phyloP scores from a whole-genome alignment of 108 stramenopile species.

The Nannochloropsis oceanica region DNA sequence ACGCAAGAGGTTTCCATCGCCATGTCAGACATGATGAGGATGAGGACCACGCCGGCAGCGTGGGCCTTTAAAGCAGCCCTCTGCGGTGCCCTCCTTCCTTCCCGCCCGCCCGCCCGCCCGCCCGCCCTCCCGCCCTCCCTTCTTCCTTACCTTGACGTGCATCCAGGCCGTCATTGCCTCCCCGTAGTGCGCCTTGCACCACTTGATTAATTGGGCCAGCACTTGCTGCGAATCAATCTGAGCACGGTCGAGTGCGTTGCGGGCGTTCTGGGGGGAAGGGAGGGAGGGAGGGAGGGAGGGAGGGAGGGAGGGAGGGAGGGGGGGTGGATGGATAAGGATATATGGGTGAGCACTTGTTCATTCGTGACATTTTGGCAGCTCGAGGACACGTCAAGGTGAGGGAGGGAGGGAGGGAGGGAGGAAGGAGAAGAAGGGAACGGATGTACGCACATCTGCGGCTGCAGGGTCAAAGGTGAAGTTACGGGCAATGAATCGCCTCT shows the following conservation, averaged over 20 bases:
- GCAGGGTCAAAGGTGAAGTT: conserved; percentile 67
- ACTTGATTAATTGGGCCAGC: conserved; percentile 51
- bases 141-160: conserved; percentile 61
- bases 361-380: too few species aligned
- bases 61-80: too few species aligned
- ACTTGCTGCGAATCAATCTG: conserved; percentile 20
- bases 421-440: too few species aligned
- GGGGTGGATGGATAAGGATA: too few species aligned
- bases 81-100: too few species aligned
- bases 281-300: neutral
- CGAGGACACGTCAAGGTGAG: too few species aligned
- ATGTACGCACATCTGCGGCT: too few species aligned
- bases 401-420: too few species aligned
- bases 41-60: neutral
- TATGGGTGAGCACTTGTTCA: too few species aligned
- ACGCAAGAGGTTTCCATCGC: neutral
- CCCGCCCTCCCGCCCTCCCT: too few species aligned
- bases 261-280: conserved; percentile 56
- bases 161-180: conserved; percentile 93
- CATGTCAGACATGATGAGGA: neutral
- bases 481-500: conserved; percentile 74
- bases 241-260: conserved; percentile 46
- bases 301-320: too few species aligned
- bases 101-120: too few species aligned
- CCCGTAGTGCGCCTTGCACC: conserved; percentile 94